Evolutionary conservation across 176 grass and related monocot genomes (phyloP), one percentile per base, ranked within the genome.

Genomic region (Hsuehochloa calcarea): DNA sequence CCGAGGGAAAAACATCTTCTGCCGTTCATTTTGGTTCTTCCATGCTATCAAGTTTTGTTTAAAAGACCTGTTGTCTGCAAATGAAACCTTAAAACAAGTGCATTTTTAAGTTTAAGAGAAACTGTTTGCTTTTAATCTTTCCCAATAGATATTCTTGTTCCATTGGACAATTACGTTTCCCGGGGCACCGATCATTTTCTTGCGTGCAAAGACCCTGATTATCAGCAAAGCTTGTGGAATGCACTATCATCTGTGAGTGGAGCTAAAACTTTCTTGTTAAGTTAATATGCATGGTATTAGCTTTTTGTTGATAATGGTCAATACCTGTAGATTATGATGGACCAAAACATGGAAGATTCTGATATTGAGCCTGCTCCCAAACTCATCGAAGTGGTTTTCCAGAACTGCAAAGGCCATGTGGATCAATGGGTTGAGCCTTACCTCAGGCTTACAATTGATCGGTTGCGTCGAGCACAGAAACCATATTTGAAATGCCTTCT

Each of bases 291-390:
- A 71, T 44, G 1, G 43, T 65, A 47, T 7, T 90, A 81, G 5
- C 16, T 67, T 77, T 77, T 66, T 78, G 12, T 35, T 87, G 49
- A 85, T 75, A 51, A 62, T 70, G 41, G 25, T 19, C 54, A 64
- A 70, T 70, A 23, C 43, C 79, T 80, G 37, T 78, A 97, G 93
- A 92, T 98, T 82, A 92, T 98, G 91, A 70, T 78, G 66, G 95
- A 95, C 20, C 89, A 74, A 93, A 93, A 76, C 49, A 95, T 92
- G 89, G 91, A 91, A 51, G 94, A 97, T 82, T 92, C 90, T 27
- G 94, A 97, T 88, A 97, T 97, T 82, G 92, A 90, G 46, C 76
- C 94, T 80, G 94, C 94, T 65, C 92, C 94, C 29, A 97, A 97
- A 86, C 90, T 97, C 26, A 94, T 97, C 62, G 90, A 97, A 85